phyloP scores from a whole-genome alignment of 2,329 filamentous ascomycete genomes.

The Fusarium sp. region DNA sequence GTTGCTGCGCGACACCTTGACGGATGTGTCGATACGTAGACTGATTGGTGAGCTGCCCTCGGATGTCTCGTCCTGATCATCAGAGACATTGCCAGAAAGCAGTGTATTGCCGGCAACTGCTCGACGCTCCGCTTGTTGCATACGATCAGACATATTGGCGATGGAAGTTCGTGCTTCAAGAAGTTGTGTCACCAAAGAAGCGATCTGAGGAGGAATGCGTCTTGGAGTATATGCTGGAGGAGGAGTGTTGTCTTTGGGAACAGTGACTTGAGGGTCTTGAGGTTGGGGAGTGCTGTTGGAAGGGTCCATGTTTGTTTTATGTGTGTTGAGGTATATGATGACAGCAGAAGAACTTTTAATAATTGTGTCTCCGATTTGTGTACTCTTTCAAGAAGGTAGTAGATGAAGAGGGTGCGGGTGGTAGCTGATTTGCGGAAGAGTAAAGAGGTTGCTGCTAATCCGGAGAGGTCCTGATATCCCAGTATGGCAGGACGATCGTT shows the following conservation, averaged over 20 bases:
- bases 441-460: not conserved
- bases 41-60: conserved; percentile 55
- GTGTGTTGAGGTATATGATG: not conserved
- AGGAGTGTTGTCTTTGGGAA: conserved; percentile 45
- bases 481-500: conserved; percentile 15
- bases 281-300: conserved; percentile 27
- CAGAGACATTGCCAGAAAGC: conserved; percentile 10
- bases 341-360: not conserved
- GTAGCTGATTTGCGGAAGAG: not conserved
- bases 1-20: conserved; percentile 60
- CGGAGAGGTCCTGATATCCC: not conserved
- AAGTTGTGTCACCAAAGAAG: conserved; percentile 30
- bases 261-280: conserved; percentile 21
- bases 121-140: conserved; percentile 16
- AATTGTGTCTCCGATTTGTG: not conserved
- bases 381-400: not conserved
- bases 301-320: conserved; percentile 30
- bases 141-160: conserved; percentile 7
- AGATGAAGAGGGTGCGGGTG: not conserved
- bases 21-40: conserved; percentile 61
- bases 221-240: conserved; percentile 50
- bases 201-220: conserved; percentile 25
- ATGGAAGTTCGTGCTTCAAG: conserved; percentile 27
- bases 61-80: conserved; percentile 37
- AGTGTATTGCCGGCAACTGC: conserved; percentile 12